Evolutionary conservation across 1,139 yeast species (phyloP), one percentile per base, ranked within the genome.

Genomic region (Schwanniomyces etchellsii): DNA sequence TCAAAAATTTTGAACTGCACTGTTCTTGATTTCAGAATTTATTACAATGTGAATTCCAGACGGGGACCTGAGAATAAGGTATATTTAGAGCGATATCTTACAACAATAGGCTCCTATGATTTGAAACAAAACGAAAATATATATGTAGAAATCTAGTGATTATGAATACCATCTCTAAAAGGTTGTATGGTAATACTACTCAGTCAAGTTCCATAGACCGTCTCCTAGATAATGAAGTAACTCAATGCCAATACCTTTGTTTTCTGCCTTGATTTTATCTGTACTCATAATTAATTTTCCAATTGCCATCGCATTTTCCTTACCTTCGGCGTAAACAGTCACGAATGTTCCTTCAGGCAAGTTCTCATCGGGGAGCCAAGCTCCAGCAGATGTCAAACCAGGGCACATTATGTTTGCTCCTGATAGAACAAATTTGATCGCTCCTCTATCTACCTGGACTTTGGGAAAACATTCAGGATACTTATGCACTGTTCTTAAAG

Each of bases 381-480:
- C 97, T 27, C 97, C 97, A 6, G 84, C 71, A 13, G 95, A 84
- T 0, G 97, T 89, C 42, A 89, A 69, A 16, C 98, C 98, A 4
- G 97, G 97, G 60, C 97, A 89, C 96, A 88, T 89, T 46, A 89
- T 83, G 50, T 88, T 88, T 20, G 96, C 96, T 33, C 97, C 97
- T 2, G 95, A 82, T 22, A 89, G 64, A 14, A 89, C 94, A 49
- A 89, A 89, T 58, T 89, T 89, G 52, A 89, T 88, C 31, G 97
- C 98, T 35, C 98, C 98, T 55, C 96, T 73, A 52, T 89, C 98
- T 7, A 89, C 97, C 48, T 81, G 84, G 22, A 89, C 95, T 27
- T 74, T 64, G 20, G 96, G 96, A 60, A 89, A 88, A 23, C 80
- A 74, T 6, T 71, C 68, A 5, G 95, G 94, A 48, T 78, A 84